phyloP scores from a whole-genome alignment of 225 moss, liverwort and hornwort genomes.

The Climacium dendroides region DNA sequence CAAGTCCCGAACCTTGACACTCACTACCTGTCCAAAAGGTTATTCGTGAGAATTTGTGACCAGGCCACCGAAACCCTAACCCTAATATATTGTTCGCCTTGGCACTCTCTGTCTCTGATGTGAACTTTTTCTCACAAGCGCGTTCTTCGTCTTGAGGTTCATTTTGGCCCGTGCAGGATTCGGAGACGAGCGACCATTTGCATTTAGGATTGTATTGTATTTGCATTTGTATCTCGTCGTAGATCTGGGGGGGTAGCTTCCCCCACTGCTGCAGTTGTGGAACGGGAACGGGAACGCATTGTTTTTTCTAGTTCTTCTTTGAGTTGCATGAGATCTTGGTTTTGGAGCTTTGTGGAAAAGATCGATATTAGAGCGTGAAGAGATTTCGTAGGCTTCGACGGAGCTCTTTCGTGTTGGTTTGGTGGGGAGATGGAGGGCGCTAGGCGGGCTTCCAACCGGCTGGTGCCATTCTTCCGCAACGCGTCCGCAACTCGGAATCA shows the following conservation, averaged over 20 bases:
- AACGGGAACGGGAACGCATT: background rate
- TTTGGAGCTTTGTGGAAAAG: background rate
- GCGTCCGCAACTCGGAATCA: background rate
- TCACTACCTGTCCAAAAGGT: background rate
- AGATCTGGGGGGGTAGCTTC: background rate
- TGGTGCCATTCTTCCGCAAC: slow-evolving; percentile 14
- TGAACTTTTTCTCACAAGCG: background rate
- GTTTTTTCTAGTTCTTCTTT: background rate
- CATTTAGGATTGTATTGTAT: background rate
- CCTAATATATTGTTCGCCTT: background rate
- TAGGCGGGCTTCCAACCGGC: slow-evolving; percentile 10
- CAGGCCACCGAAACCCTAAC: slow-evolving; percentile 3
- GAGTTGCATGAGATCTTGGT: background rate
- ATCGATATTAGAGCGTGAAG: background rate
- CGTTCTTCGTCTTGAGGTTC: background rate
- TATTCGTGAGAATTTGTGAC: background rate
- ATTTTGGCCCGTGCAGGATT: background rate
- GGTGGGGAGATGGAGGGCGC: slow-evolving; percentile 6
- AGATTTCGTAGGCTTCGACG: background rate
- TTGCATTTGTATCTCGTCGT: background rate
- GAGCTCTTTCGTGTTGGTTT: background rate
- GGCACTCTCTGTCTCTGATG: background rate
- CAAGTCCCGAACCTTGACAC: background rate
- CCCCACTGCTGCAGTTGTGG: background rate
- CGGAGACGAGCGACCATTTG: background rate